These are phyloP conservation scores for Plenodomus biglobosus DNA, from an alignment of 2,329 filamentous ascomycete genomes.

Conservation along the genomic window DNA sequence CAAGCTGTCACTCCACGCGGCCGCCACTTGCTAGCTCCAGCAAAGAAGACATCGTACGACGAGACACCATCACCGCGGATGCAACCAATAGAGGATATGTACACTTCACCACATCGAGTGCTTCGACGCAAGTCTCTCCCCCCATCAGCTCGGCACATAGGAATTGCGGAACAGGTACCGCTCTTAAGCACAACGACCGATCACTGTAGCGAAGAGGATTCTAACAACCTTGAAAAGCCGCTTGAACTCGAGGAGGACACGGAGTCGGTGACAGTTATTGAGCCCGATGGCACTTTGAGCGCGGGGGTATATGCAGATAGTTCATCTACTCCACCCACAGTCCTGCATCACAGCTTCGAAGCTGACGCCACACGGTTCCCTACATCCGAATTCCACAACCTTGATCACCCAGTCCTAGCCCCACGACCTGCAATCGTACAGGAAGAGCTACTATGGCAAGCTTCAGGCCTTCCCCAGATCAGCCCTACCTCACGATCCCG, in stretches of 20 bases:
- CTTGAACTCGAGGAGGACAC: background rate
- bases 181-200: background rate
- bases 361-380: background rate
- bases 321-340: background rate
- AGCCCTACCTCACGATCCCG: background rate
- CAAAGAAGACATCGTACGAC: conserved; percentile 13
- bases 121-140: conserved; percentile 1
- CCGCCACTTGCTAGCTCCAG: conserved; percentile 8
- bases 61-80: conserved; percentile 17
- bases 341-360: background rate
- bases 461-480: background rate
- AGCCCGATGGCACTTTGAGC: background rate
- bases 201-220: background rate
- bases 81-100: conserved; percentile 8
- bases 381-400: background rate
- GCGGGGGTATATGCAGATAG: background rate
- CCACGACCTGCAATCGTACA: background rate
- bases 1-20: conserved; percentile 15
- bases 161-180: background rate
- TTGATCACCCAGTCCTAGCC: background rate
- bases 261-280: background rate
- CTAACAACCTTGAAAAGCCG: background rate
- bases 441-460: background rate
- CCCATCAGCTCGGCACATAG: background rate
- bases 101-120: background rate